Conservation (phyloP, 2,329 filamentous ascomycete genomes). For the Calonectria pseudoreteaudii region DNA sequence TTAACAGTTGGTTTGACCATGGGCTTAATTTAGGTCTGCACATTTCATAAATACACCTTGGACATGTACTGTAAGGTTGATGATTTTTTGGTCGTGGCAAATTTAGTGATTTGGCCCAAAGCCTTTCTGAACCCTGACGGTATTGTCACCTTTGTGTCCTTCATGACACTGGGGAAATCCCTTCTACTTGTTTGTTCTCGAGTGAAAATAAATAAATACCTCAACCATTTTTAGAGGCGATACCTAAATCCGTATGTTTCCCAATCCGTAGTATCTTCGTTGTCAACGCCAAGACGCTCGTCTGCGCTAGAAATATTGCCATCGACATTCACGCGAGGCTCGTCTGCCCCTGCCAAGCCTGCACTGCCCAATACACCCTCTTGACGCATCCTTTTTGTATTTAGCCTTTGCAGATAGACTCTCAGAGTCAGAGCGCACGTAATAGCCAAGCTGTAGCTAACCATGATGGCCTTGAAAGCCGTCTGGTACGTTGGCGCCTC, state of each 20-base stretch:
- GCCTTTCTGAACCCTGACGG: background rate
- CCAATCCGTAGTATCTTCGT: conserved; percentile 71
- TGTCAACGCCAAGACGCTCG: conserved; percentile 48
- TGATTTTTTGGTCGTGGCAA: background rate
- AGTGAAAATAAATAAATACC: background rate
- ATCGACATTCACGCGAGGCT: conserved; percentile 40
- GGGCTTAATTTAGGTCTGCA: background rate
- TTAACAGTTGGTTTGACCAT: too few relatives aligned
- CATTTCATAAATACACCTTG: background rate
- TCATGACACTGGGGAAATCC: background rate
- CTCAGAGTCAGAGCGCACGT: conserved; percentile 57
- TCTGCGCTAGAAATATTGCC: conserved; percentile 36
- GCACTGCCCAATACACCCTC: conserved; percentile 61
- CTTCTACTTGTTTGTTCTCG: background rate
- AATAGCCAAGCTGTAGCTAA: conserved; percentile 66
- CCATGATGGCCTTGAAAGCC: conserved; percentile 66
- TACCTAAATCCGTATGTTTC: conserved; percentile 70
- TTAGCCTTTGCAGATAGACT: conserved; percentile 60
- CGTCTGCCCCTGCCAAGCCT: conserved; percentile 50
- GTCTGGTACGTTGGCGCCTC: conserved; percentile 66
- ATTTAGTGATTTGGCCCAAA: background rate
- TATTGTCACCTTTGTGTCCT: background rate
- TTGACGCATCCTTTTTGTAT: conserved; percentile 52
- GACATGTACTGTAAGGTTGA: background rate
- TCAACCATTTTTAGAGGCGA: conserved; percentile 51